Base-by-base conservation (phyloP, 768 basidiomycete species). In the Lactarius indigo region DNA sequence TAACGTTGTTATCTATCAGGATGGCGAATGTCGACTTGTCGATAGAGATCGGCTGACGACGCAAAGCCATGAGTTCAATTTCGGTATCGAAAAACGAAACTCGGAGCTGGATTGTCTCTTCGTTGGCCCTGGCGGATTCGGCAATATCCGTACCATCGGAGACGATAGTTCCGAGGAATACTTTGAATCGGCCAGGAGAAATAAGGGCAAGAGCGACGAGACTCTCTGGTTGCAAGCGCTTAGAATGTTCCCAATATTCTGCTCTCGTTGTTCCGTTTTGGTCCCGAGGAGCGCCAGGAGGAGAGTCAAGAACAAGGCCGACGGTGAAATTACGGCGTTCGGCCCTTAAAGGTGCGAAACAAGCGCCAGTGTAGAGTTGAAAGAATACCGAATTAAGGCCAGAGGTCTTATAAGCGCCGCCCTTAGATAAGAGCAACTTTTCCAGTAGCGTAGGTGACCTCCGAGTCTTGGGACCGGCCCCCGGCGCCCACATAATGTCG, bases 21-120 rank as follows among this genome's bases (percentile, higher is more conserved):
- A 73, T 30, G 26, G 69, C 59, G 41, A 64, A 63, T 15, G 54
- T 69, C 17, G 61, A 56, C 23, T 10, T 13, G 64, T 63, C 71
- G 63, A 64, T 64, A 63, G 58, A 83, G 66, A 74, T 66, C 1
- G 57, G 56, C 31, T 73, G 64, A 54, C 80, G 78, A 15, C 80
- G 80, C 1, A 82, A 70, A 18, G 81, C 78, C 55, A 76, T 73
- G 10, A 88, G 72, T 70, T 88, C 82, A 1, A 88, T 76, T 10
- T 79, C 77, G 3, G 83, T 75, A 69, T 90, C 87, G 66, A 90
- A 90, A 75, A 92, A 91, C 17, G 80, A 76, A 50, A 90, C 75
- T 2, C 82, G 81, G 13, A 88, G 70, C 20, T 75, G 74, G 55
- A 90, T 75, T 4, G 74, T 74, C 1, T 79, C 72, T 15, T 64